phyloP scores from a whole-genome alignment of 2,329 filamentous ascomycete genomes.

The Sporothrix euskadiensis region DNA sequence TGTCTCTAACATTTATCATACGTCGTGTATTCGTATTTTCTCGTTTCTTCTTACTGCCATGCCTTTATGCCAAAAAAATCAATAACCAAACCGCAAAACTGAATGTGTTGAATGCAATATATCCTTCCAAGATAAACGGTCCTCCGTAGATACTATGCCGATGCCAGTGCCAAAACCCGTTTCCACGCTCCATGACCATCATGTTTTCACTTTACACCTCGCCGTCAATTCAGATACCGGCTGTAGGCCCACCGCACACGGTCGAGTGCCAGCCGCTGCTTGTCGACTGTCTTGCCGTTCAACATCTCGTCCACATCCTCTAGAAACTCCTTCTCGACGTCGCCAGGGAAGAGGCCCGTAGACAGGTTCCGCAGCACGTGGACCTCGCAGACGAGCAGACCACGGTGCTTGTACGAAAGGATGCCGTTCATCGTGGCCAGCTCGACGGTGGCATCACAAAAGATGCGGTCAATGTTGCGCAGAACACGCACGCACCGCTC shows the following conservation, averaged over 20 bases:
- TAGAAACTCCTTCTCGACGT: conserved; percentile 79
- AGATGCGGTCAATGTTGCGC: conserved; percentile 82
- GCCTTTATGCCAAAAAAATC: not conserved
- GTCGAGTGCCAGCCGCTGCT: conserved; percentile 76
- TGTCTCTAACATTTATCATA: not conserved
- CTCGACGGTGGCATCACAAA: conserved; percentile 59
- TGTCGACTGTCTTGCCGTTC: conserved; percentile 75
- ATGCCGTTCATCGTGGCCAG: conserved; percentile 68
- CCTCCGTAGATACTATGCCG: not conserved
- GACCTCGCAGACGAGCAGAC: conserved; percentile 84
- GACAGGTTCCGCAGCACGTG: conserved; percentile 76
- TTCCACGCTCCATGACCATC: not conserved
- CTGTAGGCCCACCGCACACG: conserved; percentile 89
- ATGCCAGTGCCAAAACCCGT: not conserved
- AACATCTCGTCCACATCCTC: conserved; percentile 86
- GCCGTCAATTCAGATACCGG: conserved; percentile 60
- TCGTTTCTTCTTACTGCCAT: not conserved
- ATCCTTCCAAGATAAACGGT: not conserved
- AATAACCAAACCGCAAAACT: not conserved
- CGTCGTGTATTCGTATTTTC: not conserved
- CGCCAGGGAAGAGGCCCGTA: conserved; percentile 65
- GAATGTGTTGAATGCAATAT: not conserved
- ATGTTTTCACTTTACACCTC: not conserved
- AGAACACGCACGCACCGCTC: conserved; percentile 74
- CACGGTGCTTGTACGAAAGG: conserved; percentile 89